phyloP scores from a whole-genome alignment of 148 eudicot genomes.

The Dysphania ambrosioides region DNA sequence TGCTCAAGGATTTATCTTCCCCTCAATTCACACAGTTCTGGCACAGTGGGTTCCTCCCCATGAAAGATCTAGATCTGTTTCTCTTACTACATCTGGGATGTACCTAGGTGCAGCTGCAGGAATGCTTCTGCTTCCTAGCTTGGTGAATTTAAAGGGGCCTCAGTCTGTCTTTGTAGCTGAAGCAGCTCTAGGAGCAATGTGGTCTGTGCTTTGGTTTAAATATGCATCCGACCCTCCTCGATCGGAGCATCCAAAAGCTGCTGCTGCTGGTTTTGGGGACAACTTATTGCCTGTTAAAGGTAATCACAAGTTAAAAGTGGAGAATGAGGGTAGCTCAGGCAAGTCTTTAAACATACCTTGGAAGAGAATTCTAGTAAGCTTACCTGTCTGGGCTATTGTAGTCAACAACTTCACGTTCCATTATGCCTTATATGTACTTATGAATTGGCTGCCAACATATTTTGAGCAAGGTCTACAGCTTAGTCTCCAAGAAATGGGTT shows the following conservation, averaged over 20 bases:
- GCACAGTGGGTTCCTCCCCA: constrained; percentile 95
- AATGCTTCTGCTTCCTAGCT: constrained; percentile 74
- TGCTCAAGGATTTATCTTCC: constrained; percentile 90
- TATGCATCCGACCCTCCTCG: constrained; percentile 75
- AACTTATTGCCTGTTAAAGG: constrained; percentile 61
- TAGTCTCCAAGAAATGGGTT: constrained; percentile 95
- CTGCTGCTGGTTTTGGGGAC: constrained; percentile 89
- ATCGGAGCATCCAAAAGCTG: constrained; percentile 83
- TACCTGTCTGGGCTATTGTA: constrained; percentile 93
- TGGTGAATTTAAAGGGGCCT: constrained; percentile 68
- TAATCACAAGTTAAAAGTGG: constrained; percentile 45
- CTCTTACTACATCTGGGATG: constrained; percentile 92
- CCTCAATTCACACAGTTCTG: constrained; percentile 74
- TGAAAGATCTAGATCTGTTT: constrained; percentile 88
- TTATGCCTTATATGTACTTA: constrained; percentile 87
- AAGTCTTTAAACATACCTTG: constrained; percentile 64
- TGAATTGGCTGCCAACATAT: constrained; percentile 97
- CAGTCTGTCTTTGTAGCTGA: constrained; percentile 75
- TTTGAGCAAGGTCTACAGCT: constrained; percentile 80
- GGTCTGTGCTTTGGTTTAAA: constrained; percentile 76
- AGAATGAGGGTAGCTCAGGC: constrained; percentile 40
- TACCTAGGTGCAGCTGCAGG: constrained; percentile 88
- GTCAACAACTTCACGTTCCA: constrained; percentile 92
- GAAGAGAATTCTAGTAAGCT: constrained; percentile 60
- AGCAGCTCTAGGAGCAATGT: constrained; percentile 70